Conservation (phyloP, 2,329 filamentous ascomycete species). For the Cytospora mali region DNA sequence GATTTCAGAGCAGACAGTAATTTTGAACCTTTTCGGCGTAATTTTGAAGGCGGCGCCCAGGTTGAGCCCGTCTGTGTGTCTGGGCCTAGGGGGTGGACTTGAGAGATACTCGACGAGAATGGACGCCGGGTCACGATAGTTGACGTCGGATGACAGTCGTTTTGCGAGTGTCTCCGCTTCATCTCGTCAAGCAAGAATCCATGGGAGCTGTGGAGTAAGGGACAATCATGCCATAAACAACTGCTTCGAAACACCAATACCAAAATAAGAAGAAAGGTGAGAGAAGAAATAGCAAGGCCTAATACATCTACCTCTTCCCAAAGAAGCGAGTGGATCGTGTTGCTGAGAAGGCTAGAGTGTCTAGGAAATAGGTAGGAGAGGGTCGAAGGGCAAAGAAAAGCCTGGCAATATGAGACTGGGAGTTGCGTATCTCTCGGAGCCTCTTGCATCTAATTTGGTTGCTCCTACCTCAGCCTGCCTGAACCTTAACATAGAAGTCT, state of each 20-base stretch:
- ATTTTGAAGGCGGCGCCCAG: constrained; percentile 38
- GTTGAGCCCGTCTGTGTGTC: constrained; percentile 21
- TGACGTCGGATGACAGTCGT: constrained; percentile 13
- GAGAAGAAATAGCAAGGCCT: constrained; percentile 7
- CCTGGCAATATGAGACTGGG: not conserved
- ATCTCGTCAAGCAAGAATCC: constrained; percentile 18
- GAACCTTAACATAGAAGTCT: no score
- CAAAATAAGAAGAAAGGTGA: not conserved
- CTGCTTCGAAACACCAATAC: not conserved
- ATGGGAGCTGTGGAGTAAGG: not conserved
- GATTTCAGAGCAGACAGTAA: constrained; percentile 45
- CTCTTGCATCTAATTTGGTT: not conserved
- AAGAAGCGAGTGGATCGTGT: constrained; percentile 18
- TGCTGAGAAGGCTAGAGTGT: not conserved
- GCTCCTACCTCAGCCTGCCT: not conserved
- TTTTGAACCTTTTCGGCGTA: constrained; percentile 45
- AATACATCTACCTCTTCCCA: constrained; percentile 15
- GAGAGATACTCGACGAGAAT: constrained; percentile 7
- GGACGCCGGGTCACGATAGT: constrained; percentile 17
- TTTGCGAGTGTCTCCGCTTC: constrained; percentile 25
- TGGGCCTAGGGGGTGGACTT: not conserved
- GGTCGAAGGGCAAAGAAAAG: not conserved
- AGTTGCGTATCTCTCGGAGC: not conserved
- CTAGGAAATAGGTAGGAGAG: constrained; percentile 26
- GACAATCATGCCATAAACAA: constrained; percentile 3